phyloP scores from a whole-genome alignment of 352 stramenopile species.

The Pythium phragmiticola region DNA sequence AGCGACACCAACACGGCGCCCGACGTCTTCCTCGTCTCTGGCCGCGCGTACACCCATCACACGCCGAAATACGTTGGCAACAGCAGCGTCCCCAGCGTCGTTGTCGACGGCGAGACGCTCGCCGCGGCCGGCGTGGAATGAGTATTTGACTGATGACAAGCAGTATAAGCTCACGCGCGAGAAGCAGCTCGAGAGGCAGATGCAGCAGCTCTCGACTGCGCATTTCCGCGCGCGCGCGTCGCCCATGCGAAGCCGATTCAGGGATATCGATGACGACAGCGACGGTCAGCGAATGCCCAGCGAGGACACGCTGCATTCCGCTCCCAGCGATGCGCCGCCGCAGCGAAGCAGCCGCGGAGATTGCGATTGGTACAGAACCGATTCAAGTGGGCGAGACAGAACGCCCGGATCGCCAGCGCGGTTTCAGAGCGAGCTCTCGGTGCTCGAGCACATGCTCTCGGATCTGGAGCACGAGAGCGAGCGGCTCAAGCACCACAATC shows the following conservation, averaged over 20 bases:
- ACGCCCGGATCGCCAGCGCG: neutral
- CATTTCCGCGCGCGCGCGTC: slow-evolving; percentile 19
- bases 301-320: neutral
- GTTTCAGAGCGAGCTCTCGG: slow-evolving; percentile 7
- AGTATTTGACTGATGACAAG: slow-evolving; percentile 45
- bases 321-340: neutral
- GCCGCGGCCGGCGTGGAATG: slow-evolving; percentile 47
- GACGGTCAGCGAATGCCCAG: neutral
- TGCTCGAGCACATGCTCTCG: slow-evolving; percentile 25
- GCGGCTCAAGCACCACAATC: neutral
- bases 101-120: neutral
- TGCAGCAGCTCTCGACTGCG: slow-evolving; percentile 25
- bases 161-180: slow-evolving; percentile 52
- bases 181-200: slow-evolving; percentile 26
- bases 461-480: slow-evolving; percentile 13
- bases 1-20: neutral
- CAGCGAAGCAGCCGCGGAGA: neutral
- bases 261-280: neutral
- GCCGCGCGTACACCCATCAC: neutral
- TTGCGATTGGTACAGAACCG: neutral
- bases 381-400: neutral
- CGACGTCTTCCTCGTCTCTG: neutral
- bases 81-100: neutral
- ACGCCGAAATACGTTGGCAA: neutral
- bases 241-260: neutral